Evolutionary conservation across 805 yeast genomes (phyloP).

Genomic region (Candida ipomoeae): DNA sequence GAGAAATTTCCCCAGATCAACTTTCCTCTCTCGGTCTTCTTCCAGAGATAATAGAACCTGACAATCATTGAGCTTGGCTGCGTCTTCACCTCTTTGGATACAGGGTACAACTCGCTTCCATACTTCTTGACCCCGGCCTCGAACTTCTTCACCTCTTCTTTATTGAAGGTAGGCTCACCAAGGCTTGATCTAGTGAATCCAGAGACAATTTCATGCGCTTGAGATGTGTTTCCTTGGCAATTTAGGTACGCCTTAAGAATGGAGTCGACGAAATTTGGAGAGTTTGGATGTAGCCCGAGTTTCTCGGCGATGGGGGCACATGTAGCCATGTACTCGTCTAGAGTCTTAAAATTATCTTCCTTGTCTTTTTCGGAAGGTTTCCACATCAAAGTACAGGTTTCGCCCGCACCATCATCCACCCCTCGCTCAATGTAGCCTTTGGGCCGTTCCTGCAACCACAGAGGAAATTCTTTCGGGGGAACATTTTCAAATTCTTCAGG

Average conservation of each 20-base stretch:
- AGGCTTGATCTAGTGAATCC: constrained; percentile 53
- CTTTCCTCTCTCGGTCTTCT: constrained; percentile 74
- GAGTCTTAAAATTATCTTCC: constrained; percentile 21
- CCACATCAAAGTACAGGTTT: constrained; percentile 69
- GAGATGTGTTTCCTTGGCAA: constrained; percentile 44
- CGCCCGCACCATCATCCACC: constrained; percentile 48
- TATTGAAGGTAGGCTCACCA: constrained; percentile 71
- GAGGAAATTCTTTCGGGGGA: constrained; percentile 50
- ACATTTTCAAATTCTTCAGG: constrained; percentile 45
- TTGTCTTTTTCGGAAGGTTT: constrained; percentile 36
- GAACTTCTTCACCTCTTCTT: constrained; percentile 61
- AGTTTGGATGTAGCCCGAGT: constrained; percentile 51
- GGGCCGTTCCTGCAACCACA: constrained; percentile 77
- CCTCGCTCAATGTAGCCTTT: constrained; percentile 84
- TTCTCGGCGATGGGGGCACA: constrained; percentile 56
- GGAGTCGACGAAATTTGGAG: constrained; percentile 83
- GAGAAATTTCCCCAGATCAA: constrained; percentile 77
- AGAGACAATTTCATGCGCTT: constrained; percentile 45
- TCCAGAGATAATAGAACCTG: constrained; percentile 87
- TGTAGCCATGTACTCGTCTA: constrained; percentile 52
- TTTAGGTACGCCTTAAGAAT: constrained; percentile 54
- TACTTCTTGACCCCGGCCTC: constrained; percentile 67
- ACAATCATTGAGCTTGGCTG: constrained; percentile 78
- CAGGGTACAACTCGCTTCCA: constrained; percentile 79
- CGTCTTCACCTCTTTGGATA: constrained; percentile 63